phyloP scores from a whole-genome alignment of 768 basidiomycete species.

The Calvatia gigantea region DNA sequence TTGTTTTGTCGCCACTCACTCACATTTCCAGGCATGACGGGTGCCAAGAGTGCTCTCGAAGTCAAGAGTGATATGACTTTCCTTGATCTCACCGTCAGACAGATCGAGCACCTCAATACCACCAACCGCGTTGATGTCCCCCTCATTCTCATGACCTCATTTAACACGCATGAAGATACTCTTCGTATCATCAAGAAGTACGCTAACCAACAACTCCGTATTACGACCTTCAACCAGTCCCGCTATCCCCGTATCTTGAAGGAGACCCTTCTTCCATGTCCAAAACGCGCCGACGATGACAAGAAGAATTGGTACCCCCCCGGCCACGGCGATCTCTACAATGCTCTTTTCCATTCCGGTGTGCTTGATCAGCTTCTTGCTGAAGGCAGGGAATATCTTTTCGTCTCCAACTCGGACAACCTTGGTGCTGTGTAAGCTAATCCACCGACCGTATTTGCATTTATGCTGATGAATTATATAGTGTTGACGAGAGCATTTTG shows the following conservation, averaged over 20 bases:
- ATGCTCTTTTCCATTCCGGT: constrained; percentile 86
- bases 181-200: constrained; percentile 97
- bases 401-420: constrained; percentile 97
- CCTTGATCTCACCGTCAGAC: constrained; percentile 90
- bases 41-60: constrained; percentile 91
- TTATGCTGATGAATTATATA: constrained; percentile 22
- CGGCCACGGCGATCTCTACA: constrained; percentile 95
- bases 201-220: constrained; percentile 90
- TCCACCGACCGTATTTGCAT: not conserved
- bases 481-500: constrained; percentile 74
- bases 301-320: constrained; percentile 96
- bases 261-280: constrained; percentile 83
- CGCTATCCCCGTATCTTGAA: constrained; percentile 91
- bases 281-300: constrained; percentile 73
- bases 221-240: constrained; percentile 91
- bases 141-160: constrained; percentile 98
- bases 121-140: constrained; percentile 83
- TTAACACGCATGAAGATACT: constrained; percentile 97
- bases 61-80: constrained; percentile 98
- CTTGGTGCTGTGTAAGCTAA: constrained; percentile 80
- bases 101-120: constrained; percentile 94
- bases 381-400: constrained; percentile 95
- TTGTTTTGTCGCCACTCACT: not conserved
- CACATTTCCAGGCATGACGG: constrained; percentile 60
- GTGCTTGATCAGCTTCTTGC: constrained; percentile 85